phyloP scores from a whole-genome alignment of 2,329 filamentous ascomycete species.

The Verticillium nubilum region DNA sequence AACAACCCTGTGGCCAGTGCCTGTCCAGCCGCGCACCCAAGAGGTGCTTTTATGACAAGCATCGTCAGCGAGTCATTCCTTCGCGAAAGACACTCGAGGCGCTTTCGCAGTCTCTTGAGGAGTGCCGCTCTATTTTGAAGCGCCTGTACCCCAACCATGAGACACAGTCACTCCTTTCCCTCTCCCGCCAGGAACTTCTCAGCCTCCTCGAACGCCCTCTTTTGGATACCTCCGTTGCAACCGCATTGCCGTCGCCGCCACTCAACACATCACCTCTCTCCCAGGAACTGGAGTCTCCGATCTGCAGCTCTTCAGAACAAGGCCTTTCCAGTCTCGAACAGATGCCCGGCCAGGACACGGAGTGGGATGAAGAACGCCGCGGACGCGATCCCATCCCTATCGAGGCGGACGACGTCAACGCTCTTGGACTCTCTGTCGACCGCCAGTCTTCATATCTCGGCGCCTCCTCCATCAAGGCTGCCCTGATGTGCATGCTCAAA shows the following conservation, averaged over 20 bases:
- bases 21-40: constrained; percentile 76
- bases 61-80: constrained; percentile 68
- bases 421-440: constrained; percentile 55
- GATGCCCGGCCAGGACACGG: constrained; percentile 58
- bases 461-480: constrained; percentile 70
- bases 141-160: constrained; percentile 56
- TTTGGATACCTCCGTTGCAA: constrained; percentile 29
- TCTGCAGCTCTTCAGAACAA: constrained; percentile 37
- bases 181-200: constrained; percentile 56
- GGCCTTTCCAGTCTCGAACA: constrained; percentile 55
- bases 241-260: constrained; percentile 47
- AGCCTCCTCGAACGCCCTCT: constrained; percentile 45
- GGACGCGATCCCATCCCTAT: constrained; percentile 51
- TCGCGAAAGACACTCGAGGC: constrained; percentile 69
- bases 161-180: constrained; percentile 41
- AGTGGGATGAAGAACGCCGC: constrained; percentile 61
- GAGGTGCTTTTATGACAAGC: constrained; percentile 75
- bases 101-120: constrained; percentile 58
- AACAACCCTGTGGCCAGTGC: constrained; percentile 77
- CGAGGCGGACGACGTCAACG: constrained; percentile 55
- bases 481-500: constrained; percentile 64
- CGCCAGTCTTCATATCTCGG: constrained; percentile 63
- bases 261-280: constrained; percentile 43
- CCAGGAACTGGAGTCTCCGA: constrained; percentile 41
- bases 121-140: constrained; percentile 58